Evolutionary conservation across 805 yeast species (phyloP), one percentile per base, ranked within the genome.

Genomic region (Jamesozyma gamospora): DNA sequence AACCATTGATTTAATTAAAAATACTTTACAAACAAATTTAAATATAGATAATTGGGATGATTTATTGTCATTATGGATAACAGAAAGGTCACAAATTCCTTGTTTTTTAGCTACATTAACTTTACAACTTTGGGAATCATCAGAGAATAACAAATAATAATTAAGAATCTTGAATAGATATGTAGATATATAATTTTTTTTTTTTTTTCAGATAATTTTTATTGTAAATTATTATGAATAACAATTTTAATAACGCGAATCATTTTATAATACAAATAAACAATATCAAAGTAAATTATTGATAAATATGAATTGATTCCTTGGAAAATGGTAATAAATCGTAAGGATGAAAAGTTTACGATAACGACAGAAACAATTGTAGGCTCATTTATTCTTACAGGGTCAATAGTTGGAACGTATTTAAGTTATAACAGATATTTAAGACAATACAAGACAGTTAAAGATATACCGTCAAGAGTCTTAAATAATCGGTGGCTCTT

Each of bases 71-170:
- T 71, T 72, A 42, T 84, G 92, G 87, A 74, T 82, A 2, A 65
- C 67, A 32, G 81, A 81, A 32, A 73, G 76, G 46, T 72, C 71
- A 24, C 85, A 82, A 48, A 73, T 84, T 13, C 82, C 92, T 0
- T 81, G 94, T 46, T 80, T 86, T 47, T 62, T 86, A 40, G 78
- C 88, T 42, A 85, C 88, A 1, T 61, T 86, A 44, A 82, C 77
- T 32, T 62, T 86, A 39, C 79, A 74, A 53, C 56, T 85, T 13
- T 79, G 74, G 62, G 82, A 80, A 37, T 55, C 58, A n/a, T 14
- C 16, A n/a, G 16, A 5, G 10, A n/a, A 29, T 13, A 14, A 29
- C n/a, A 15, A n/a, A n/a, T n/a, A n/a, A n/a, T n/a, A n/a, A n/a
- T n/a, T n/a, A n/a, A n/a, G n/a, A n/a, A n/a, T n/a, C n/a, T n/a